Base-by-base conservation (phyloP, 2,329 filamentous ascomycete species). In the Beauveria medogensis region DNA sequence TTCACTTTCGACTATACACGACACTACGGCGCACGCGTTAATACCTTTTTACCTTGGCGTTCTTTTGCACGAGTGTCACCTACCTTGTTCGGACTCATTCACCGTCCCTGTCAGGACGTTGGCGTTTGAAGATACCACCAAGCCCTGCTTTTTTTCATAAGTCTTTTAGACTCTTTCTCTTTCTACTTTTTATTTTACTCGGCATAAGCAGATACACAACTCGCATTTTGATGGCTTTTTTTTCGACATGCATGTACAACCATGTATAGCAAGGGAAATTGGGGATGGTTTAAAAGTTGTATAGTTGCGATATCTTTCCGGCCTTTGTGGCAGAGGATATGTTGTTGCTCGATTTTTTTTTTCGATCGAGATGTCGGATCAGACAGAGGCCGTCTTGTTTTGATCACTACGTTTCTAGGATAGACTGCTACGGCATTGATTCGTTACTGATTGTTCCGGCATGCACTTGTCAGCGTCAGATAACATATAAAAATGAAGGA, bases 111-210 rank as follows among this genome's bases (percentile, higher is more conserved):
- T 64, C 61, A 63, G 65, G 65, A 62, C 64, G 55, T 53, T 55
- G 66, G 65, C 64, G 65, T 66, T 64, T 64, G 61, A 63, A 65
- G 65, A 65, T 67, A 65, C 63, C 64, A 66, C 61, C 46, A 61
- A 53, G 28, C 54, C 24, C 40, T 51, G 28, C 53, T 44, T 60
- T 37, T 41, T 50, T 14, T 37, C 2, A 9, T 7, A 5, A 34
- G 34, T n/a, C 47, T 50, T 24, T 26, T 16, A 7, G 34, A 14
- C 24, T 46, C 28, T 24, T 44, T 44, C 46, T 53, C 28, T 47
- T 52, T 7, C 7, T 20, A 3, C 16, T 40, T 26, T 61, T 12
- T 16, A 48, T 53, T 34, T 41, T 7, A n/a, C 34, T 22, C 51
- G 51, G 30, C 30, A 26, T 53, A 43, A 14, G 41, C 50, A n/a